Conservation (phyloP, 1,139 yeast genomes). For the Geotrichum klebahnii region DNA sequence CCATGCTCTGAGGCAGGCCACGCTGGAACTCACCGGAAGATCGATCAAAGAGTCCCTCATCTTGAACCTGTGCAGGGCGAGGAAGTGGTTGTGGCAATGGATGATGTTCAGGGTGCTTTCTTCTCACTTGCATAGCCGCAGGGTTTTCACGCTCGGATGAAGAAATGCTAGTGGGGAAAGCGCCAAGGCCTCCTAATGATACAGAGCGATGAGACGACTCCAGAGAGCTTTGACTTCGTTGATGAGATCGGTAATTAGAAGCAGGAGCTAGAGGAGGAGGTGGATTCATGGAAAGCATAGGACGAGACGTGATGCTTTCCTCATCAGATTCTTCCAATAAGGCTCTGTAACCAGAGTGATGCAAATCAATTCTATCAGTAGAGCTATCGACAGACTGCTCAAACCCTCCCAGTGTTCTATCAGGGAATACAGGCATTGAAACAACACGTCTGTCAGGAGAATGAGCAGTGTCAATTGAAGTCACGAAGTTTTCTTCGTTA, state of each 20-base stretch:
- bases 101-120: background rate
- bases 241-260: background rate
- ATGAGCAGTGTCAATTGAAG: constrained; percentile 17
- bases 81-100: background rate
- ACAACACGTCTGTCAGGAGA: constrained; percentile 11
- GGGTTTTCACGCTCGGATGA: constrained; percentile 10
- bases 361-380: constrained; percentile 1
- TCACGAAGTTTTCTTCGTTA: constrained; percentile 15
- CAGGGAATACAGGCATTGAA: constrained; percentile 13
- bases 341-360: constrained; percentile 15
- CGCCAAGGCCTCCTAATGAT: background rate
- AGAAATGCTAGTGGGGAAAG: constrained; percentile 11
- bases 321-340: constrained; percentile 14
- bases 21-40: constrained; percentile 3
- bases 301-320: constrained; percentile 1
- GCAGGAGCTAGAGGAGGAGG: background rate
- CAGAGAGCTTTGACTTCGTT: background rate
- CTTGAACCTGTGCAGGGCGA: constrained; percentile 10
- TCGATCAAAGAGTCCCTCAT: constrained; percentile 16
- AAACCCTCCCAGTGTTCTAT: background rate
- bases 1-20: constrained; percentile 3
- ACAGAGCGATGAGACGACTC: constrained; percentile 5
- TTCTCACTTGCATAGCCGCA: background rate
- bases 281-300: background rate
- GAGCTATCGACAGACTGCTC: constrained; percentile 7